Percentiles rank a stretch among this genome's conserved stretches.
Conservation (phyloP, 306 rosid species). For the Pterocarpus macrocarpus region DNA sequence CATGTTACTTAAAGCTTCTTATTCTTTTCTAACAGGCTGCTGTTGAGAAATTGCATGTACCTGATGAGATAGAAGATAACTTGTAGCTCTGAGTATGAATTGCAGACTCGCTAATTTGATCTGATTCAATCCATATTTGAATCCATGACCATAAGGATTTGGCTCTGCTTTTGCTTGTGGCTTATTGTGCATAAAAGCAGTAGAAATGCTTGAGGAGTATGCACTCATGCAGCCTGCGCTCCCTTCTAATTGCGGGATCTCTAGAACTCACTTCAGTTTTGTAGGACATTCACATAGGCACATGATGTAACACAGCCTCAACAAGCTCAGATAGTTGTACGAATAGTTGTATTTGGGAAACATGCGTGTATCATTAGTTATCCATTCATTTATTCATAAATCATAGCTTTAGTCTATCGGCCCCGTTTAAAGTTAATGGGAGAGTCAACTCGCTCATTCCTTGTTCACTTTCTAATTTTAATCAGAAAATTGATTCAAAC, state of each 20-base stretch:
- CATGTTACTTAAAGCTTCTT: background rate
- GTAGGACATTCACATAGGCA: conserved; percentile 59
- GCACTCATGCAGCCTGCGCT: conserved; percentile 37
- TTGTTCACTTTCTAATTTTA: no score
- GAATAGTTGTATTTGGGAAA: conserved; percentile 43
- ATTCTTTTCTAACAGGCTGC: conserved; percentile 75
- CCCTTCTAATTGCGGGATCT: conserved; percentile 38
- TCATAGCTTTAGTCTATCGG: background rate
- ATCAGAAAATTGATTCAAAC: no score
- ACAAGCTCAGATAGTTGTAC: conserved; percentile 45
- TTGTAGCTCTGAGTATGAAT: conserved; percentile 55
- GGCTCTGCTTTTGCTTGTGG: conserved; percentile 77
- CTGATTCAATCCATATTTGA: conserved; percentile 47
- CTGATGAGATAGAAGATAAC: conserved; percentile 89
- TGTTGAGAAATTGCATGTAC: conserved; percentile 95
- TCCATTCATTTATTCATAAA: conserved; percentile 38
- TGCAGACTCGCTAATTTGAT: conserved; percentile 42
- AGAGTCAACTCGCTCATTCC: conserved; percentile 9
- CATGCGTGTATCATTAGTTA: conserved; percentile 45
- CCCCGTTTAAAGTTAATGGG: background rate
- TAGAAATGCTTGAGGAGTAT: conserved; percentile 29
- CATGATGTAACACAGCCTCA: conserved; percentile 31
- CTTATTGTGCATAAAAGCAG: conserved; percentile 45
- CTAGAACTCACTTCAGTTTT: conserved; percentile 56
- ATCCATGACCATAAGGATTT: conserved; percentile 47